A percentile compares a stretch with the other conserved stretches of the same genome.
Evolutionary conservation across 768 basidiomycete species (phyloP).

Genomic region (Phaffia tasmanica): DNA sequence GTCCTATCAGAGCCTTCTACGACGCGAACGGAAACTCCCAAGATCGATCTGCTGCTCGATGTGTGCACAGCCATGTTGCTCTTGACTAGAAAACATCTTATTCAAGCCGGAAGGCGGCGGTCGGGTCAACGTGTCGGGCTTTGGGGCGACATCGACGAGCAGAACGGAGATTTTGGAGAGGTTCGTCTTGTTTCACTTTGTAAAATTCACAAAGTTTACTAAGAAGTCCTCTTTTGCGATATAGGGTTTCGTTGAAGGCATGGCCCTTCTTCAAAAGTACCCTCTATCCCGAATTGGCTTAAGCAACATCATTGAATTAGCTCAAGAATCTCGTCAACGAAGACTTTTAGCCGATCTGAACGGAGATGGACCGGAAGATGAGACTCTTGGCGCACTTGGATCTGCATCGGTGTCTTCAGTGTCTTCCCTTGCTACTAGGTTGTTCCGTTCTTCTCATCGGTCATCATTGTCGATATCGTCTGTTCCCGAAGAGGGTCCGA

Average conservation of each 20-base stretch:
- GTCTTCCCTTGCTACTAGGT: slow-evolving; percentile 5
- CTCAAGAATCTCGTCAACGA: slow-evolving; percentile 24
- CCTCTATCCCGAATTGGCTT: slow-evolving; percentile 29
- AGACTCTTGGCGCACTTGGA: background rate
- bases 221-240: slow-evolving; percentile 5
- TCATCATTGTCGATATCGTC: background rate
- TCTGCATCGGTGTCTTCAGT: background rate
- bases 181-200: slow-evolving; percentile 6
- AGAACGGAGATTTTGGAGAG: slow-evolving; percentile 24
- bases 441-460: slow-evolving; percentile 1
- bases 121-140: slow-evolving; percentile 26
- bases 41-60: slow-evolving; percentile 33
- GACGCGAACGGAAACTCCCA: slow-evolving; percentile 24
- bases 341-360: slow-evolving; percentile 22
- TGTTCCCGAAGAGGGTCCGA: background rate
- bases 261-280: slow-evolving; percentile 30
- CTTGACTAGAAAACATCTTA: slow-evolving; percentile 17
- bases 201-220: slow-evolving; percentile 21
- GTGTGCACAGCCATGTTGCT: slow-evolving; percentile 34
- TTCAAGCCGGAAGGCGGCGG: slow-evolving; percentile 3
- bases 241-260: slow-evolving; percentile 26
- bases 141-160: slow-evolving; percentile 29
- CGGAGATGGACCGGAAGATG: slow-evolving; percentile 24
- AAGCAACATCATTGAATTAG: slow-evolving; percentile 17
- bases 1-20: slow-evolving; percentile 30